Evolutionary conservation across 257 asterid species (phyloP).

Genomic region (Scutellaria baicalensis): DNA sequence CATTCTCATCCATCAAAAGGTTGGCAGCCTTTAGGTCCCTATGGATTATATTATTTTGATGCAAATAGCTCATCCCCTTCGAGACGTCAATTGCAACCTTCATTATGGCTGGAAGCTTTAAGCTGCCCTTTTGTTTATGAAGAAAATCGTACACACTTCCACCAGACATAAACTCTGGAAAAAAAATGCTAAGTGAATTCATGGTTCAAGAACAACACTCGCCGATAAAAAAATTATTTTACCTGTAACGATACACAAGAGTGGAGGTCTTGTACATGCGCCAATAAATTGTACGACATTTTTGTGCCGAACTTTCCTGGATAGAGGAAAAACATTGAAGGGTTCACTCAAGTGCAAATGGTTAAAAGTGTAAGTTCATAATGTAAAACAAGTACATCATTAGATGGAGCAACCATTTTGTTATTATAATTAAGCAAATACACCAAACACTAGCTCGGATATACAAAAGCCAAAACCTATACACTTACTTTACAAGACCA

Average conservation of each 20-base stretch:
- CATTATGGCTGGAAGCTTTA: constrained; percentile 56
- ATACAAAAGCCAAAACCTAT: no score
- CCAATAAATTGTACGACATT: constrained; percentile 85
- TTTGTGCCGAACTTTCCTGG: constrained; percentile 87
- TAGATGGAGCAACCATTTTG: no score
- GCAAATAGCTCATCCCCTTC: constrained; percentile 93
- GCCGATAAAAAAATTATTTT: constrained; percentile 1
- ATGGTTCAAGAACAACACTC: background rate
- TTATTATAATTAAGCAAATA: no score
- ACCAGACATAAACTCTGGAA: constrained; percentile 75
- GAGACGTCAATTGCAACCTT: constrained; percentile 74
- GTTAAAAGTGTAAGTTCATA: background rate
- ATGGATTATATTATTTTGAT: constrained; percentile 72
- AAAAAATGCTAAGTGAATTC: background rate
- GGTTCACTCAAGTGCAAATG: background rate
- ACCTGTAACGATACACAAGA: constrained; percentile 84
- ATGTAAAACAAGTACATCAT: background rate
- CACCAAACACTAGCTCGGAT: no score
- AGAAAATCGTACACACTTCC: constrained; percentile 84
- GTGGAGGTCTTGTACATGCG: constrained; percentile 83
- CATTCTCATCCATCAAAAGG: constrained; percentile 74
- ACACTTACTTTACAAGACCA: no score
- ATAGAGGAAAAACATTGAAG: constrained; percentile 9
- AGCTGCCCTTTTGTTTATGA: constrained; percentile 56
- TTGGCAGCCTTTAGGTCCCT: constrained; percentile 90